Percentiles rank a stretch among this genome's conserved stretches.
These are phyloP conservation scores for Cystobasidium tubakii DNA, from an alignment of 768 basidiomycete species.

Conservation along the genomic window DNA sequence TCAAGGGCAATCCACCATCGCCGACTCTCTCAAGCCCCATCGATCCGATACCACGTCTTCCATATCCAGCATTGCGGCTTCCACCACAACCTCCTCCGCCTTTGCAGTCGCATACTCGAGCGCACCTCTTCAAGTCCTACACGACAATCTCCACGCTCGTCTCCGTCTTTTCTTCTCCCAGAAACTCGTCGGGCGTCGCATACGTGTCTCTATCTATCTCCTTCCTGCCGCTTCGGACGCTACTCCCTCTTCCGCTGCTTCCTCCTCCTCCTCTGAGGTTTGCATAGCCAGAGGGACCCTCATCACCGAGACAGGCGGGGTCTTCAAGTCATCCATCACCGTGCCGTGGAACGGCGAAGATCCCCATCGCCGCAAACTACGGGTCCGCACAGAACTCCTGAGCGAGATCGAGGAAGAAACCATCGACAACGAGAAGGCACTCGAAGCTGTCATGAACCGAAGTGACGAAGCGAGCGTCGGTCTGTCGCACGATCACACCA, in stretches of 20 bases:
- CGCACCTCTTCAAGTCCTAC: conserved; percentile 38
- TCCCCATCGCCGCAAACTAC: neutral
- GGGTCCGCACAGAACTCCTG: conserved; percentile 33
- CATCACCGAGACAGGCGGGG: conserved; percentile 29
- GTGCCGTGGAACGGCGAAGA: conserved; percentile 22
- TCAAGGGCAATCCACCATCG: neutral
- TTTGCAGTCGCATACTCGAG: conserved; percentile 33
- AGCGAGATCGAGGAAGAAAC: conserved; percentile 30
- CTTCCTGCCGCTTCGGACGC: neutral
- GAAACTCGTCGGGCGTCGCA: conserved; percentile 43
- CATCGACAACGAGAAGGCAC: conserved; percentile 11
- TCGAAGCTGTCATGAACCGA: neutral
- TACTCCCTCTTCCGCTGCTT: neutral
- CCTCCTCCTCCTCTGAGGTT: neutral
- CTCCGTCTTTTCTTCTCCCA: conserved; percentile 47
- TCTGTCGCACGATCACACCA: conserved; percentile 10
- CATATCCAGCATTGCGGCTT: neutral
- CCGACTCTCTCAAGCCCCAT: neutral
- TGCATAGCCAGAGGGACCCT: conserved; percentile 34
- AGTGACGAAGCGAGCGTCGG: conserved; percentile 12
- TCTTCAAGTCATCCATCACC: conserved; percentile 32
- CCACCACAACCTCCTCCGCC: neutral
- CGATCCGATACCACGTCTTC: conserved; percentile 8
- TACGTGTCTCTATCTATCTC: conserved; percentile 44
- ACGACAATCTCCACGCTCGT: conserved; percentile 45